These are phyloP conservation scores for Posidonia oceanica DNA, from an alignment of 116 monocot species.

Conservation along the genomic window DNA sequence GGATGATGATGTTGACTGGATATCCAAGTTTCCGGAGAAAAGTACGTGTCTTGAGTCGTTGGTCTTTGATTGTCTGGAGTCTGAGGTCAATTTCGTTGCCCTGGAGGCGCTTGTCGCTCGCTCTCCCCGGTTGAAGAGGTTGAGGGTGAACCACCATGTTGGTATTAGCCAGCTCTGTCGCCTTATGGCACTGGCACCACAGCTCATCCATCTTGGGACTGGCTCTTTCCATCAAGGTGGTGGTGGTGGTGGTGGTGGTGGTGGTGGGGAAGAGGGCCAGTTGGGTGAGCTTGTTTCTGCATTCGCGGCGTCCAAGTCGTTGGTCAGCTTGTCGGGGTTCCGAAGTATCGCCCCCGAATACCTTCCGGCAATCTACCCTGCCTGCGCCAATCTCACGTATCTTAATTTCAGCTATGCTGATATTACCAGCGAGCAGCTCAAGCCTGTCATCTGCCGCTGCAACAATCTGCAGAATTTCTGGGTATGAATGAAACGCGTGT, in stretches of 20 bases:
- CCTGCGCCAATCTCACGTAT: conserved; percentile 31
- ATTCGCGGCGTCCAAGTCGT: conserved; percentile 14
- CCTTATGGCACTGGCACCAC: conserved; percentile 72
- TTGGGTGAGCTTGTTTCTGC: conserved; percentile 18
- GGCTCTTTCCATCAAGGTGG: conserved; percentile 43
- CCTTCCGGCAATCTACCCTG: conserved; percentile 33
- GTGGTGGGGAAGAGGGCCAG: conserved; percentile 23
- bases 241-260: conserved; percentile 10
- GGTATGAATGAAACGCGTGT: background rate
- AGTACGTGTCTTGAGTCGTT: conserved; percentile 56
- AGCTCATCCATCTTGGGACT: conserved; percentile 67
- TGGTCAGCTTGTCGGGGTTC: conserved; percentile 46
- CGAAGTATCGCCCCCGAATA: conserved; percentile 18
- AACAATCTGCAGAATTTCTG: conserved; percentile 31
- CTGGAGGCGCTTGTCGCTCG: conserved; percentile 67
- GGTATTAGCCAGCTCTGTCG: conserved; percentile 43
- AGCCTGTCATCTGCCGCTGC: conserved; percentile 30
- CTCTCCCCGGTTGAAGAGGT: conserved; percentile 36
- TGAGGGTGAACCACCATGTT: conserved; percentile 51
- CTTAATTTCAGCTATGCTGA: conserved; percentile 46
- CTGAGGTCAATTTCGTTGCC: conserved; percentile 48
- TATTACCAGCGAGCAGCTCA: conserved; percentile 28
- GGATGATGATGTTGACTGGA: conserved; percentile 51
- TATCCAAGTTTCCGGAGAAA: conserved; percentile 52
- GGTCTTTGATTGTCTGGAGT: conserved; percentile 47